Base-by-base conservation (phyloP, 2,329 filamentous ascomycete species). In the Penicillium sp. region DNA sequence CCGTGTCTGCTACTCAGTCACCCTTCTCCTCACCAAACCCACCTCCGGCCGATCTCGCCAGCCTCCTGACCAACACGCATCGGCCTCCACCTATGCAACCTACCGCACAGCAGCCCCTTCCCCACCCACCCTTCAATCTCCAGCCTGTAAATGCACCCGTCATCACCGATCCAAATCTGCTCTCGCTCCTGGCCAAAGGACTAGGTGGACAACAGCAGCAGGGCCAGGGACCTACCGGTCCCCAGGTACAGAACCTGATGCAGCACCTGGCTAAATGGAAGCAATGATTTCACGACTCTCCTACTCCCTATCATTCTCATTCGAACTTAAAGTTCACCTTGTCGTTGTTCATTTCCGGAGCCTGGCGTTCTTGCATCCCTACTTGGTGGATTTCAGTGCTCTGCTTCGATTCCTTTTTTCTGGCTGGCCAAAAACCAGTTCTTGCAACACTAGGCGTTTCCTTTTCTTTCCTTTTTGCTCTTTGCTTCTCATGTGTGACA, bases 191-290 rank as follows among this genome's bases (percentile, higher is more conserved):
- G 37, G 61, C 68, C 3, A 70, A 71, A 53, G 67, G 66, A 32
- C 53, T 69, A 12, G 64, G 65, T 21, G 64, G 62, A 24, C 65
- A 68, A 40, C 65, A 63, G 45, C 59, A 61, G 33, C 70, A 70
- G 48, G 59, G 61, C 39, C 67, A 69, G 49, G 57, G 64, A 37
- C 49, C 61, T 32, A 55, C 64, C 45, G 59, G 58, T 39, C 59
- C 68, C 40, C 72, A 75, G 56, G 68, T 75, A 32, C 73, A 75
- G 56, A 73, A 73, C 50, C 69, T 76, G 43, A 71, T 75, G 65
- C 70, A 73, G 49, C 73, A 75, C 49, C 54, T 75, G 50, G 63
- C 69, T 33, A 72, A 72, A 60, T 75, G 71, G 68, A 72, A 71
- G 60, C 70, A 71, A 63, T 74, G 64, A 70, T 54, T 56, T 57